Percentiles rank a stretch among this genome's conserved stretches.
Conservation (phyloP, 2,329 filamentous ascomycete species). For the Calycina herbarum region DNA sequence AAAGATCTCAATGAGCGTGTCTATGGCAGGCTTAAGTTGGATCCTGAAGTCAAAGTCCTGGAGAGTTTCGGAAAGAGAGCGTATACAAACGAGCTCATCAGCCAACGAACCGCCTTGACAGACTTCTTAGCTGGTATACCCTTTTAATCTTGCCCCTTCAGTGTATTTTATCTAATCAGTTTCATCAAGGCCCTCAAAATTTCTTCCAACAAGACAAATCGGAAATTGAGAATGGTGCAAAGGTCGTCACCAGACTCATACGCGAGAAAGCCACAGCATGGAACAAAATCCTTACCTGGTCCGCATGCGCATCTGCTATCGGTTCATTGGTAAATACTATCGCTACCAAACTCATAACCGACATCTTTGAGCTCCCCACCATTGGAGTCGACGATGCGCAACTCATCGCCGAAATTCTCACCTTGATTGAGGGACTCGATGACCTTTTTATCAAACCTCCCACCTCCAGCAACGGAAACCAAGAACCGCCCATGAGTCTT, state of each 20-base stretch:
- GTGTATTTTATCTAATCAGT: slow-evolving; percentile 9
- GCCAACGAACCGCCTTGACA: slow-evolving; percentile 60
- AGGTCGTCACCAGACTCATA: slow-evolving; percentile 54
- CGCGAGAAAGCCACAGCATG: slow-evolving; percentile 55
- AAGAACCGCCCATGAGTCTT: slow-evolving; percentile 40
- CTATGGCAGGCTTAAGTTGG: slow-evolving; percentile 56
- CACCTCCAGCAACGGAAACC: background rate
- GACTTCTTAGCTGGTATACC: slow-evolving; percentile 57
- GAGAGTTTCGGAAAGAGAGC: slow-evolving; percentile 61
- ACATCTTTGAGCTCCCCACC: slow-evolving; percentile 61
- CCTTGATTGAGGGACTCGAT: slow-evolving; percentile 57
- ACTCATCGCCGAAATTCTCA: slow-evolving; percentile 58
- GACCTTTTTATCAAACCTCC: slow-evolving; percentile 54
- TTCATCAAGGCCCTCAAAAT: slow-evolving; percentile 51
- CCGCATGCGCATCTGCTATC: slow-evolving; percentile 63
- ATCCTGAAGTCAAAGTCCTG: slow-evolving; percentile 59
- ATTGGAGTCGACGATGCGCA: slow-evolving; percentile 66
- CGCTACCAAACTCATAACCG: slow-evolving; percentile 59
- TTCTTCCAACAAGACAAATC: slow-evolving; percentile 53
- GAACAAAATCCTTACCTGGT: slow-evolving; percentile 58
- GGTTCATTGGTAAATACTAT: slow-evolving; percentile 60
- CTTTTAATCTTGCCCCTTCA: background rate
- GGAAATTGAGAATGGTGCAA: slow-evolving; percentile 52
- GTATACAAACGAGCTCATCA: slow-evolving; percentile 60
- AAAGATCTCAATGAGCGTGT: slow-evolving; percentile 52